Conservation (phyloP, 208 protist genomes). For the Angomonas deanei region DNA sequence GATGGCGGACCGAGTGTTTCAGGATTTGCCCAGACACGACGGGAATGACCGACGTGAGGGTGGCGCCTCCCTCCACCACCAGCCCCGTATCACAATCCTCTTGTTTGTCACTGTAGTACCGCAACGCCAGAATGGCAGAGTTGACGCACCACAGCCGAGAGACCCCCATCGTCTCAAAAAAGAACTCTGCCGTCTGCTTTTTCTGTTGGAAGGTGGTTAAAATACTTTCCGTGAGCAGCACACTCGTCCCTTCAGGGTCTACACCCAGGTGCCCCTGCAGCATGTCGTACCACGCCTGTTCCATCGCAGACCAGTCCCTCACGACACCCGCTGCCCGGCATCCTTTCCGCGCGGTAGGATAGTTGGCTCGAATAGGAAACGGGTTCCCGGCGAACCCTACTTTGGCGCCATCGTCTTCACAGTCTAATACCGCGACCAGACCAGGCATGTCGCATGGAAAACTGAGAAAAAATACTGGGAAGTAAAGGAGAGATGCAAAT, state of each 20-base stretch:
- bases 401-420: background rate
- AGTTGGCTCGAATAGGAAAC: too few relatives aligned
- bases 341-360: background rate
- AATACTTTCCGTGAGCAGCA: constrained; percentile 97
- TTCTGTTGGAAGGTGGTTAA: constrained; percentile 96
- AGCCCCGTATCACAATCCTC: constrained; percentile 71
- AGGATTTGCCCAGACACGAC: constrained; percentile 97
- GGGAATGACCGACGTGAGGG: constrained; percentile 98
- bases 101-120: constrained; percentile 38
- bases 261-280: constrained; percentile 97
- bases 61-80: constrained; percentile 97
- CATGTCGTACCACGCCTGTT: constrained; percentile 95
- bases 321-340: constrained; percentile 91
- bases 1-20: constrained; percentile 91
- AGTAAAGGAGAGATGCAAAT: background rate
- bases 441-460: background rate
- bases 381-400: background rate
- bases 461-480: background rate
- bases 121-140: constrained; percentile 95
- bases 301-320: constrained; percentile 96
- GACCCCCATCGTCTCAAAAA: constrained; percentile 99
- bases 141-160: constrained; percentile 96
- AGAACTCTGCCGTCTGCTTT: constrained; percentile 97
- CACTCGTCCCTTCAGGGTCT: constrained; percentile 96
- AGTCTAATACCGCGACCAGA: background rate